Evolutionary conservation across 1,284 basidiomycete species (phyloP).

Genomic region (Coniferiporia weirii): DNA sequence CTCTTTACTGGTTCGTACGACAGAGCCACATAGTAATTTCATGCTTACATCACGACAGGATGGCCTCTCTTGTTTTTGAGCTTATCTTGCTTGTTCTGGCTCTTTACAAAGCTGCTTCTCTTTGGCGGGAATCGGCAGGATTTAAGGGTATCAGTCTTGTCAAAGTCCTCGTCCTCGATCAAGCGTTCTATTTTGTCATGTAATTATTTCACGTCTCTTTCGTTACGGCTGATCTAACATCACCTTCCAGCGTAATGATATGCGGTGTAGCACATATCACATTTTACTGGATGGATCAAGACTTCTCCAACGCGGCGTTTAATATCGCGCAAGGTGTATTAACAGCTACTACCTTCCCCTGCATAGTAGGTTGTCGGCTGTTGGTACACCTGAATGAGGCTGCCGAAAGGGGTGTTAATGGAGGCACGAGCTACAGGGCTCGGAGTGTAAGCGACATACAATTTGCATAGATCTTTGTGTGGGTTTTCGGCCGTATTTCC

Average conservation of each 20-base stretch:
- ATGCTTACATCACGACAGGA: neutral
- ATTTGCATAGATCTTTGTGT: too few relatives aligned
- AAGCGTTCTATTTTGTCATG: constrained; percentile 3
- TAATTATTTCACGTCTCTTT: neutral
- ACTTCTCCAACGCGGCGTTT: neutral
- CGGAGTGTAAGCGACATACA: neutral
- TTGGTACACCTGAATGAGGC: neutral
- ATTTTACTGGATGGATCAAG: neutral
- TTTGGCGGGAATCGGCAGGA: neutral
- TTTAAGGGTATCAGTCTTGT: neutral
- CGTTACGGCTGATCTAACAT: too few relatives aligned
- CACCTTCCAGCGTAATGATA: too few relatives aligned
- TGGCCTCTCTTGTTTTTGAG: neutral
- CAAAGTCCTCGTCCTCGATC: neutral
- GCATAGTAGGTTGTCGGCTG: neutral
- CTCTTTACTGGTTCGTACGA: neutral
- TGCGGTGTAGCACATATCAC: neutral
- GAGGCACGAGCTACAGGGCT: neutral
- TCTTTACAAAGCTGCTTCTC: neutral
- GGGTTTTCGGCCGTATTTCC: too few relatives aligned
- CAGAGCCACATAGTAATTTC: neutral
- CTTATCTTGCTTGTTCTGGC: neutral
- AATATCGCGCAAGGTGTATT: neutral
- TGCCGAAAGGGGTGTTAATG: neutral
- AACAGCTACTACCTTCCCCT: neutral